These are phyloP conservation scores for Epichloe uncinata DNA, from an alignment of 2,329 filamentous ascomycete species.

Conservation along the genomic window DNA sequence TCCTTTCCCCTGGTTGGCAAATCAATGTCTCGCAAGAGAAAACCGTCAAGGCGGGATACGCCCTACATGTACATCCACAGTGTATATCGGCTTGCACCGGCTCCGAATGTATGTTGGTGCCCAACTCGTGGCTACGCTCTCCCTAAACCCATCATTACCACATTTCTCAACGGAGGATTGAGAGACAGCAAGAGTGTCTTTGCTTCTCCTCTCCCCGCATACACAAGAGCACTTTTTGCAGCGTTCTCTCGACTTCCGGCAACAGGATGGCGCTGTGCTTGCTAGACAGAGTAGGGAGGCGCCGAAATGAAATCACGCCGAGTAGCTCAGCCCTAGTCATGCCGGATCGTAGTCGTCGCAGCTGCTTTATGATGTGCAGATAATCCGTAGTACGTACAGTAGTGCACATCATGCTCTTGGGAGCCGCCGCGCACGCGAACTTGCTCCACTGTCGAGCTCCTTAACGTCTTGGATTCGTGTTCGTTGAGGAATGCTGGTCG, in stretches of 20 bases:
- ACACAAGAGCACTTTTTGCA: not conserved
- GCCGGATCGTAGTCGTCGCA: not conserved
- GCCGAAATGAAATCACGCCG: not conserved
- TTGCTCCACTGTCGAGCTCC: no score
- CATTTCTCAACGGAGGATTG: not conserved
- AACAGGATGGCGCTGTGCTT: not conserved
- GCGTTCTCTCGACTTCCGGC: not conserved
- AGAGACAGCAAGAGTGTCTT: not conserved
- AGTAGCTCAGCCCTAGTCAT: no score
- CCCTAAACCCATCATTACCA: not conserved
- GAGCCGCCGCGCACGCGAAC: no score
- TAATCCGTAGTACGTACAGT: no score
- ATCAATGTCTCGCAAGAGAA: not conserved
- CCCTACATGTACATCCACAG: not conserved
- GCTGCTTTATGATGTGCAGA: not conserved
- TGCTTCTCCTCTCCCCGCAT: not conserved
- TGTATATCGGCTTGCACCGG: not conserved
- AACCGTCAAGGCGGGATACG: not conserved
- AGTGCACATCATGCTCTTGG: no score
- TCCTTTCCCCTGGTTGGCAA: not conserved
- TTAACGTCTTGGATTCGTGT: not conserved
- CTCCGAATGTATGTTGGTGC: not conserved
- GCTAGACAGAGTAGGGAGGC: not conserved
- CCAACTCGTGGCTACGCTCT: not conserved
- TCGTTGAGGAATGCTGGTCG: not conserved